Conservation (phyloP, 768 basidiomycete species). For the Rhodotorula graminis region DNA sequence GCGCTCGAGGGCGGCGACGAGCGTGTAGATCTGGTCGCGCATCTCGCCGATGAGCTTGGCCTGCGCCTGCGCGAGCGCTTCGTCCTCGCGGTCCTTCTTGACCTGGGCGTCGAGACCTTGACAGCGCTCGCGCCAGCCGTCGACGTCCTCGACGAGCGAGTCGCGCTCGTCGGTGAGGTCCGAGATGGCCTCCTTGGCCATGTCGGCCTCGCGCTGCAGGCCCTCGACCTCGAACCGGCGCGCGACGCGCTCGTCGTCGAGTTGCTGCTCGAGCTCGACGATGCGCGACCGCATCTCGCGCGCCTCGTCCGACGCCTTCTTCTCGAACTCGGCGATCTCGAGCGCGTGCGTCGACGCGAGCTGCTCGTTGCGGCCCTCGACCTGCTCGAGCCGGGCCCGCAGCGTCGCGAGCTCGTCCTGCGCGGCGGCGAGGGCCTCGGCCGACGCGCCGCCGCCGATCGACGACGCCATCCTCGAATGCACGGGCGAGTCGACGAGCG, state of each 20-base stretch:
- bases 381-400: conserved; percentile 27
- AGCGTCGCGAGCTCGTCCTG: conserved; percentile 36
- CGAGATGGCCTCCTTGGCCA: conserved; percentile 48
- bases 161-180: conserved; percentile 58
- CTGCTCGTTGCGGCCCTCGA: conserved; percentile 16
- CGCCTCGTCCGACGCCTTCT: conserved; percentile 34
- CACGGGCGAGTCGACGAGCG: background rate
- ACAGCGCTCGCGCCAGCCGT: conserved; percentile 77
- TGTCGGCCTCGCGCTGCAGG: conserved; percentile 74
- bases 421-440: conserved; percentile 5
- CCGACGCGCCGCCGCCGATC: background rate
- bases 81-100: conserved; percentile 54
- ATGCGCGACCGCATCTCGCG: conserved; percentile 25
- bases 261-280: conserved; percentile 27
- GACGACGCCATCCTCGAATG: background rate
- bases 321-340: conserved; percentile 38
- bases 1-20: conserved; percentile 47
- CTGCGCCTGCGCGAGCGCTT: conserved; percentile 41
- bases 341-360: conserved; percentile 28
- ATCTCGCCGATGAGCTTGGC: conserved; percentile 47
- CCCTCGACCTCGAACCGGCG: conserved; percentile 55
- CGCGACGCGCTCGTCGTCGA: conserved; percentile 27
- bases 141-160: conserved; percentile 77
- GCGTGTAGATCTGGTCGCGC: conserved; percentile 50
- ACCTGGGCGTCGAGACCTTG: conserved; percentile 68